These are phyloP conservation scores for Hyphopichia homilentoma DNA, from an alignment of 805 yeast species.

Conservation along the genomic window DNA sequence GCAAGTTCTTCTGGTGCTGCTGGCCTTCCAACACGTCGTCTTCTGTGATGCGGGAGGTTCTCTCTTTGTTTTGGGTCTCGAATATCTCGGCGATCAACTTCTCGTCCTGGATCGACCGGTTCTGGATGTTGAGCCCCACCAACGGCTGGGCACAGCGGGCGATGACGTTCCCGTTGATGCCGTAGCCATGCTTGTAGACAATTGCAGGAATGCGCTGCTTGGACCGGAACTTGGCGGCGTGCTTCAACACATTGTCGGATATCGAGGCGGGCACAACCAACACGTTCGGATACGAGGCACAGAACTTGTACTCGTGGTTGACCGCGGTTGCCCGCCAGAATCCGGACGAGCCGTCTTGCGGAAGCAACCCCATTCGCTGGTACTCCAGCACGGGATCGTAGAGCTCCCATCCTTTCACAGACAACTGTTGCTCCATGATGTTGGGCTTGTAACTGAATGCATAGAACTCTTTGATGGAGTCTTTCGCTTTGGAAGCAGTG, in stretches of 20 bases:
- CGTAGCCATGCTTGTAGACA: constrained; percentile 61
- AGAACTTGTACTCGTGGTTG: constrained; percentile 62
- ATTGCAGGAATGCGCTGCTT: constrained; percentile 81
- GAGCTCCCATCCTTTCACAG: constrained; percentile 62
- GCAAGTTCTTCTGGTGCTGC: constrained; percentile 52
- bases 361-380: constrained; percentile 62
- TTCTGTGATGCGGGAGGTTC: constrained; percentile 12
- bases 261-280: constrained; percentile 72
- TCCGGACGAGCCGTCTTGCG: constrained; percentile 7
- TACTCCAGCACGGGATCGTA: constrained; percentile 66
- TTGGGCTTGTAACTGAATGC: constrained; percentile 83
- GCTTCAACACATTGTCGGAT: constrained; percentile 76
- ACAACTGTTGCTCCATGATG: constrained; percentile 52
- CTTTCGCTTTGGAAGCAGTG: constrained; percentile 54
- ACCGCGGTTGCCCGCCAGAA: constrained; percentile 71
- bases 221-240: constrained; percentile 83
- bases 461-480: constrained; percentile 48
- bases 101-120: constrained; percentile 89
- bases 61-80: constrained; percentile 45
- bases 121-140: constrained; percentile 78
- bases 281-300: constrained; percentile 69
- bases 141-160: constrained; percentile 91
- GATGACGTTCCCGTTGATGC: constrained; percentile 67
- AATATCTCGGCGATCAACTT: constrained; percentile 72
- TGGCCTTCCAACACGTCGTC: constrained; percentile 25